These are phyloP conservation scores for Babesia sp. DNA, from an alignment of 169 alveolate species.

Conservation along the genomic window DNA sequence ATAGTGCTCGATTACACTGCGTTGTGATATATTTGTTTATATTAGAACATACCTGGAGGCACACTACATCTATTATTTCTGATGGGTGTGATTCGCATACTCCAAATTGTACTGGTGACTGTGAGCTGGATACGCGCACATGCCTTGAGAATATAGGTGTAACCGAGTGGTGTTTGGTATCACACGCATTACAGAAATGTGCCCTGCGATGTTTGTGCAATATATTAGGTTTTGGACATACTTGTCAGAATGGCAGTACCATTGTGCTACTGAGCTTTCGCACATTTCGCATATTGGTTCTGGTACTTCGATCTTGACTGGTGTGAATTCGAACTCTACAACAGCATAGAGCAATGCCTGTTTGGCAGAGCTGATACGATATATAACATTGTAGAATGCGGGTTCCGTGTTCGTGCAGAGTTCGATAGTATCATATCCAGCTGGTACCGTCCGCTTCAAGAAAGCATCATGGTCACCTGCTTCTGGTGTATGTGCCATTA, in stretches of 20 bases:
- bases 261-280: slow-evolving; percentile 71
- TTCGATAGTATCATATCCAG: slow-evolving; percentile 50
- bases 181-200: slow-evolving; percentile 86
- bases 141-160: slow-evolving; percentile 83
- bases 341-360: slow-evolving; percentile 75
- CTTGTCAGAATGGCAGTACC: slow-evolving; percentile 83
- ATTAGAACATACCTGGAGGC: slow-evolving; percentile 68
- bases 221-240: background rate
- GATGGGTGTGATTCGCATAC: slow-evolving; percentile 86
- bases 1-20: slow-evolving; percentile 81
- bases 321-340: slow-evolving; percentile 78
- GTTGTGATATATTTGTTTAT: background rate
- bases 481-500: slow-evolving; percentile 35
- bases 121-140: slow-evolving; percentile 81
- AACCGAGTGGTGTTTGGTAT: slow-evolving; percentile 80
- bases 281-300: slow-evolving; percentile 85
- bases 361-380: slow-evolving; percentile 70
- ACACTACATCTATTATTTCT: slow-evolving; percentile 85
- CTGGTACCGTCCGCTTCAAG: slow-evolving; percentile 42
- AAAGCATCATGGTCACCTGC: slow-evolving; percentile 32
- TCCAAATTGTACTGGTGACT: slow-evolving; percentile 89
- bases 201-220: slow-evolving; percentile 56
- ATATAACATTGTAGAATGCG: slow-evolving; percentile 49
- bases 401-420: slow-evolving; percentile 34
- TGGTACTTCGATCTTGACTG: slow-evolving; percentile 79